Conservation (phyloP, 2,329 filamentous ascomycete genomes). For the Venturia effusa region DNA sequence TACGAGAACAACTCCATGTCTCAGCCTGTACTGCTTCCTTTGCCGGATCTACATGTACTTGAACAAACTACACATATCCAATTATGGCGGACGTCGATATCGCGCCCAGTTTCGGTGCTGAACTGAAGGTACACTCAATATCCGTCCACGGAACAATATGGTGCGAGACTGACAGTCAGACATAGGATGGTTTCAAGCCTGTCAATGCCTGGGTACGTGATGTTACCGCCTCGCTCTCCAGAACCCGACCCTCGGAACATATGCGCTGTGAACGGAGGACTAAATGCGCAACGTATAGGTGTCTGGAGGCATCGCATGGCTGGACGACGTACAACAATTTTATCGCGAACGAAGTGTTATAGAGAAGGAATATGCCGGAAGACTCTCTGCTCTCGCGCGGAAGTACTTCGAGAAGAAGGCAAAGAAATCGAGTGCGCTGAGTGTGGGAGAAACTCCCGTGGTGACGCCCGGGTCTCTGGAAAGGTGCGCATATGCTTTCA, state of each 20-base stretch:
- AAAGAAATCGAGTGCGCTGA: constrained; percentile 74
- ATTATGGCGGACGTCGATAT: constrained; percentile 73
- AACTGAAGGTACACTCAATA: constrained; percentile 63
- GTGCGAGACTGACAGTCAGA: neutral
- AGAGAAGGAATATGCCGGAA: constrained; percentile 93
- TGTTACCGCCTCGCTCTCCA: constrained; percentile 15
- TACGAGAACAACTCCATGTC: constrained; percentile 7
- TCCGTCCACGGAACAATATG: neutral
- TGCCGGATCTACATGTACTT: neutral
- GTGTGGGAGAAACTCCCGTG: constrained; percentile 83
- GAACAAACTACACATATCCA: neutral
- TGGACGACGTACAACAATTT: constrained; percentile 94
- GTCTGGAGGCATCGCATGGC: constrained; percentile 78
- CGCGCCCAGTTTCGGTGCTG: constrained; percentile 78
- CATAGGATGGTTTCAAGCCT: constrained; percentile 87
- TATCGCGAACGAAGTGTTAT: constrained; percentile 90
- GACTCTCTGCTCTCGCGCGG: constrained; percentile 77
- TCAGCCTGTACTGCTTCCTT: neutral
- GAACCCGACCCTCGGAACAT: constrained; percentile 12
- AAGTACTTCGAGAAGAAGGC: constrained; percentile 98
- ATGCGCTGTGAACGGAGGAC: neutral
- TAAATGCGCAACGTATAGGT: constrained; percentile 37
- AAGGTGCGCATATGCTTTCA: constrained; percentile 41
- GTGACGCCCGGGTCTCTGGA: constrained; percentile 94
- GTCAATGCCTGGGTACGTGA: constrained; percentile 72